Evolutionary conservation across 2,329 filamentous ascomycete genomes (phyloP), one percentile per base, ranked within the genome.

Genomic region (Magnaporthales sp.): DNA sequence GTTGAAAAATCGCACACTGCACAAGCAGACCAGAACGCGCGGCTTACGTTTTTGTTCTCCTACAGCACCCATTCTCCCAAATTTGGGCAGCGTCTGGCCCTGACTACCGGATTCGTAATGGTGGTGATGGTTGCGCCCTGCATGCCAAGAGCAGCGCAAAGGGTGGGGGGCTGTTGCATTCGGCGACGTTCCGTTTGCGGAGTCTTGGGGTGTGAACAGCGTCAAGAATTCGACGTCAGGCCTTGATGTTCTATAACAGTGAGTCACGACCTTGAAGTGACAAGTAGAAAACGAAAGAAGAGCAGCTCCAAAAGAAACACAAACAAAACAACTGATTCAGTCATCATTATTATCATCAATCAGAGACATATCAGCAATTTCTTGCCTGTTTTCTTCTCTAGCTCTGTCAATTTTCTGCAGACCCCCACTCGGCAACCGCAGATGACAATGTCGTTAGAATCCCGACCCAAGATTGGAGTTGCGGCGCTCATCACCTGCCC

Each of bases 381-480:
- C 38, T 51, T 51, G 4, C 5, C n/a, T n/a, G 19, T 7, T 51
- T 8, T 7, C n/a, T 31, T 51, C 15, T 4, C 38, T 46, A 6
- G 38, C 13, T 51, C 4, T n/a, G 2, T 9, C n/a, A 2, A 3
- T 51, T 51, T n/a, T n/a, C 2, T 11, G 15, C 38, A 51, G 5
- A 51, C 9, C 38, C n/a, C 5, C 19, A 8, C 15, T n/a, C 38
- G 2, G 19, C 15, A 51, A 51, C n/a, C 38, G 38, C 19, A 51
- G 38, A 51, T 7, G 8, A n/a, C 19, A 51, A 51, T 51, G 38
- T n/a, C 38, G n/a, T n/a, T 9, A 7, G 38, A 51, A n/a, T 5
- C 38, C 9, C 63, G 63, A 30, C 68, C 71, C n/a, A 79, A 81
- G 10, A 80, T 85, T 15, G 84, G 84, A 60, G 77, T 86, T 5